phyloP scores from a whole-genome alignment of 805 yeast genomes.

The Yarrowia sp. region DNA sequence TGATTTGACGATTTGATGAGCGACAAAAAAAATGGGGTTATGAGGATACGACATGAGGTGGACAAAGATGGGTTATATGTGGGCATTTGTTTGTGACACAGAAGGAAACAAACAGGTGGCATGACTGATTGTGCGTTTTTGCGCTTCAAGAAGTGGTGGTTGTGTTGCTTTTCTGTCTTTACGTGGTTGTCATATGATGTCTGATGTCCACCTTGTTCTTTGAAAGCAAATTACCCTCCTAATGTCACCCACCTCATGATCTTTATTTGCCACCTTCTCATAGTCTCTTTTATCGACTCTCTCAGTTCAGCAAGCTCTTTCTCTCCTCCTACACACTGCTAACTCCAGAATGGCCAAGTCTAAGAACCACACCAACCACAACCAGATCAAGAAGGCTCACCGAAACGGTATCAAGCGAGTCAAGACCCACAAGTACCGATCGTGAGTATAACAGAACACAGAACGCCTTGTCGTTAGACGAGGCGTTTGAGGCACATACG shows the following conservation, averaged over 20 bases:
- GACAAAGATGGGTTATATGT: too few species aligned
- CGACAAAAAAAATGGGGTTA: too few species aligned
- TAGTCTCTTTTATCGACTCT: neutral
- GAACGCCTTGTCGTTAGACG: too few species aligned
- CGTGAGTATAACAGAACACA: constrained; percentile 48
- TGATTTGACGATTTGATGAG: neutral
- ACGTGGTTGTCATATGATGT: too few species aligned
- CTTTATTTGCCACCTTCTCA: neutral
- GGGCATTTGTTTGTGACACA: neutral
- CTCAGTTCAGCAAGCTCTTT: too few species aligned
- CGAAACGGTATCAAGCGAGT: constrained; percentile 99
- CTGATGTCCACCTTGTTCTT: too few species aligned
- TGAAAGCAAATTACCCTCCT: too few species aligned
- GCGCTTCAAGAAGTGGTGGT: neutral
- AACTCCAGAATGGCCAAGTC: constrained; percentile 85
- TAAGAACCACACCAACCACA: constrained; percentile 99
- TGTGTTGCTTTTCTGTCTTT: neutral
- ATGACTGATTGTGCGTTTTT: neutral
- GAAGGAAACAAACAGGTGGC: neutral
- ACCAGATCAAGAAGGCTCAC: constrained; percentile 99
- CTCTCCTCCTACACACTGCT: neutral
- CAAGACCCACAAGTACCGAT: constrained; percentile 96
- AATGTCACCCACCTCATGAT: neutral
- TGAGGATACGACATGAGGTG: too few species aligned
- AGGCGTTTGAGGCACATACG: too few species aligned